Evolutionary conservation across 2,329 filamentous ascomycete genomes (phyloP), one percentile per base, ranked within the genome.

Genomic region (Dendrostoma leiphaemia): DNA sequence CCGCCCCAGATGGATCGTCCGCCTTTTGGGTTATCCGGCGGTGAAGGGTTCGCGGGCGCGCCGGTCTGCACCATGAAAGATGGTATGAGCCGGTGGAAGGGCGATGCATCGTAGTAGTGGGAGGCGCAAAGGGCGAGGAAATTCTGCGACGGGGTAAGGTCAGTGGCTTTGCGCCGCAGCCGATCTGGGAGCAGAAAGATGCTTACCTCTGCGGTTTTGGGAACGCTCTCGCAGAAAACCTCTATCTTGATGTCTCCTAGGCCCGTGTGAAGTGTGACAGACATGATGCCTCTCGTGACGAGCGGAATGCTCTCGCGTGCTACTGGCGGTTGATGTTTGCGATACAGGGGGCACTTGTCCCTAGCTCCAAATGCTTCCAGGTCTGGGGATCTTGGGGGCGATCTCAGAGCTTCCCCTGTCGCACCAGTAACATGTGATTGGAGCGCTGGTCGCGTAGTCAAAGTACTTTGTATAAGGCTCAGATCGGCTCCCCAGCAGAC

Each of bases 201-300:
- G 63, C 74, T 53, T 74, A 88, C 88, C 75, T 96, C 90, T 59
- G 91, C 88, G 0, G 94, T 96, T 71, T 93, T 92, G 59, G 94
- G 94, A 29, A 96, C 91, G 63, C 89, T 87, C 70, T 97, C 91
- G 76, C 93, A 97, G 75, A 97, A 97, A 62, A 99, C 79, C 72
- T 97, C 94, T 64, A 97, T 83, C 75, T 97, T 99, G 69, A 99
- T 81, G 72, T 94, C 88, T 68, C 94, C 94, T 50, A 88, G 81
- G 48, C 86, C 90, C 47, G 94, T 99, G 72, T 97, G 91, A 13
- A 99, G 81, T 10, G 84, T 86, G 59, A 86, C 82, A 12, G 84
- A 86, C 84, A 87, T 86, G 61, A 37, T 65, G 63, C n/a, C n/a
- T n/a, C n/a, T n/a, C n/a, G n/a, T n/a, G n/a, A n/a, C n/a, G n/a